Evolutionary conservation across 768 basidiomycete species (phyloP).

Genomic region (Fibroporia radiculosa): DNA sequence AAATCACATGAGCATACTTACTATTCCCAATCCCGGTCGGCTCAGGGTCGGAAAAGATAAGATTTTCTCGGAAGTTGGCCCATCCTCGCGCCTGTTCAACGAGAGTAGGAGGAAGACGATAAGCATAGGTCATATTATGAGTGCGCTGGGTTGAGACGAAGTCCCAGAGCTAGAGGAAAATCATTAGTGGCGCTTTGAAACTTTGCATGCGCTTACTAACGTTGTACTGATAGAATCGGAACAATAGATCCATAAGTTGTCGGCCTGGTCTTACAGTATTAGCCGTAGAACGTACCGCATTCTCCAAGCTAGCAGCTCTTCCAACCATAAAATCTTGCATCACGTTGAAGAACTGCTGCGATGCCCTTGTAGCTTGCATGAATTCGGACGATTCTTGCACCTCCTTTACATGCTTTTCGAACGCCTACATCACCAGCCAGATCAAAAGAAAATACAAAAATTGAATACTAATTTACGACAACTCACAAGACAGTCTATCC

Average conservation of each 20-base stretch:
- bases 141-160: constrained; percentile 70
- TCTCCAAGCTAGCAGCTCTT: constrained; percentile 56
- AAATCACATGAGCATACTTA: constrained; percentile 37
- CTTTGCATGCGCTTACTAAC: constrained; percentile 31
- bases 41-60: constrained; percentile 57
- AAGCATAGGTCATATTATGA: constrained; percentile 78
- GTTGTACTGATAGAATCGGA: constrained; percentile 50
- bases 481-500: constrained; percentile 54
- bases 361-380: constrained; percentile 49
- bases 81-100: constrained; percentile 66
- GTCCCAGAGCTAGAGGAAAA: constrained; percentile 52
- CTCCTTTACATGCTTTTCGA: constrained; percentile 52
- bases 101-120: constrained; percentile 73
- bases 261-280: no score
- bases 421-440: no score
- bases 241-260: constrained; percentile 13
- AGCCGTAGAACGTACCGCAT: constrained; percentile 42
- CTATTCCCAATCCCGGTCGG: constrained; percentile 72
- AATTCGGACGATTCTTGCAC: constrained; percentile 61
- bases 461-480: not conserved
- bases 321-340: constrained; percentile 69
- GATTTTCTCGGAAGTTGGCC: constrained; percentile 79
- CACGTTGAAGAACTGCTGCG: constrained; percentile 57
- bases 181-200: not conserved
- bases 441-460: not conserved